Conservation (phyloP, 495 filamentous ascomycete species). For the Neurospora sp. region DNA sequence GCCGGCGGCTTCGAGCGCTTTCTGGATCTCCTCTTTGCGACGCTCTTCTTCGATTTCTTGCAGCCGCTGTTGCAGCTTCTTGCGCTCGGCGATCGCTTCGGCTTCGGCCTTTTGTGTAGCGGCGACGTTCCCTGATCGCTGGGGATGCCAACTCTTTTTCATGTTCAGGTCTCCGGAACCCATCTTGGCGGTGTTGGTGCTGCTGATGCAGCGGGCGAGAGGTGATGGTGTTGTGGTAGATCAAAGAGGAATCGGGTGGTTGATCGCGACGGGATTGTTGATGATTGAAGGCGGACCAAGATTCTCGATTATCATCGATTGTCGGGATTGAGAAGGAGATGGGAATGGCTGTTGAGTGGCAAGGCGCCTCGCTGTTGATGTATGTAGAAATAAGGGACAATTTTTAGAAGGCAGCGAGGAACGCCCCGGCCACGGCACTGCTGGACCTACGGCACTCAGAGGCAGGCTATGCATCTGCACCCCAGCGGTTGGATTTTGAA, state of each 20-base stretch:
- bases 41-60: constrained; percentile 94
- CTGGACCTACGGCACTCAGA: background rate
- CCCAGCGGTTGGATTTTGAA: background rate
- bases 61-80: constrained; percentile 69
- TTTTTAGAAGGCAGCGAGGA: background rate
- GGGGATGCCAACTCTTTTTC: constrained; percentile 91
- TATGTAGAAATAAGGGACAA: background rate
- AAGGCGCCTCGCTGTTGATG: background rate
- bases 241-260: background rate
- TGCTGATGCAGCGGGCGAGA: constrained; percentile 3
- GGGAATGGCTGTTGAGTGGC: background rate
- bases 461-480: background rate
- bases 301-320: background rate
- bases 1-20: constrained; percentile 80
- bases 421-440: background rate
- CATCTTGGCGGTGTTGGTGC: constrained; percentile 46
- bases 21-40: constrained; percentile 80
- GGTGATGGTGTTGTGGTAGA: background rate
- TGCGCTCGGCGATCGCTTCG: constrained; percentile 90
- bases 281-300: background rate
- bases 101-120: constrained; percentile 49
- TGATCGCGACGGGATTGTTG: background rate
- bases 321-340: background rate
- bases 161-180: constrained; percentile 76
- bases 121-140: constrained; percentile 25